Evolutionary conservation across 768 basidiomycete genomes (phyloP).

Genomic region (Trametes meyenii): DNA sequence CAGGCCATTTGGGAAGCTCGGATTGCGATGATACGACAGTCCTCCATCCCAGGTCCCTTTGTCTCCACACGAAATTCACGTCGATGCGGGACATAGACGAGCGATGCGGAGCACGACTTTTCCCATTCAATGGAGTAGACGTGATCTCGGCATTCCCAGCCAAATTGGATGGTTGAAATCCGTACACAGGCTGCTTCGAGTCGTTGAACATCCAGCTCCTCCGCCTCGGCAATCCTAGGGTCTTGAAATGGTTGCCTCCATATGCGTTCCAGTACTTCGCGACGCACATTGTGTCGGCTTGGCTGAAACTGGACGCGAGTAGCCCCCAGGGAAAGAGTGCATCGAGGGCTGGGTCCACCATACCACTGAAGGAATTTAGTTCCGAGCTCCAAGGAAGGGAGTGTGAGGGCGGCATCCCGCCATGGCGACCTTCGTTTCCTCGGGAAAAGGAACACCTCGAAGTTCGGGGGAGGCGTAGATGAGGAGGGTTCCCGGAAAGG

Average conservation of each 20-base stretch:
- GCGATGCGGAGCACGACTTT: slow-evolving; percentile 33
- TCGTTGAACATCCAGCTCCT: slow-evolving; percentile 35
- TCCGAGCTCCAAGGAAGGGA: slow-evolving; percentile 47
- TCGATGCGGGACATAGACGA: slow-evolving; percentile 45
- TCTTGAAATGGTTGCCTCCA: slow-evolving; percentile 43
- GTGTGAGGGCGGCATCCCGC: slow-evolving; percentile 45
- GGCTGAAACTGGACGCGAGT: slow-evolving; percentile 31
- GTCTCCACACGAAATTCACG: slow-evolving; percentile 51
- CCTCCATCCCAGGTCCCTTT: slow-evolving; percentile 3
- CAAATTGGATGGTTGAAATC: slow-evolving; percentile 53
- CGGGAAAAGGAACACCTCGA: slow-evolving; percentile 51
- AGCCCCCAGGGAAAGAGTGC: slow-evolving; percentile 36
- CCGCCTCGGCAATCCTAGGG: slow-evolving; percentile 40
- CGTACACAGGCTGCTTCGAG: slow-evolving; percentile 36
- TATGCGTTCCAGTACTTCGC: slow-evolving; percentile 42
- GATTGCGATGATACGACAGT: slow-evolving; percentile 43
- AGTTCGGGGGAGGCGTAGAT: slow-evolving; percentile 45
- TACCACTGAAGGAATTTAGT: slow-evolving; percentile 46
- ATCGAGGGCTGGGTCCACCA: slow-evolving; percentile 31
- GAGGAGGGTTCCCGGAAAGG: slow-evolving; percentile 37
- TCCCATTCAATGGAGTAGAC: slow-evolving; percentile 65
- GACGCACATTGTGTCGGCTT: slow-evolving; percentile 17
- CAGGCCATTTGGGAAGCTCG: slow-evolving; percentile 47
- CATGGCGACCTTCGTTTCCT: slow-evolving; percentile 31
- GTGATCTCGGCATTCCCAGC: slow-evolving; percentile 63